Percentiles rank a stretch among this genome's conserved stretches.
These are phyloP conservation scores for Solanum okadae DNA, from an alignment of 257 asterid genomes.

Conservation along the genomic window DNA sequence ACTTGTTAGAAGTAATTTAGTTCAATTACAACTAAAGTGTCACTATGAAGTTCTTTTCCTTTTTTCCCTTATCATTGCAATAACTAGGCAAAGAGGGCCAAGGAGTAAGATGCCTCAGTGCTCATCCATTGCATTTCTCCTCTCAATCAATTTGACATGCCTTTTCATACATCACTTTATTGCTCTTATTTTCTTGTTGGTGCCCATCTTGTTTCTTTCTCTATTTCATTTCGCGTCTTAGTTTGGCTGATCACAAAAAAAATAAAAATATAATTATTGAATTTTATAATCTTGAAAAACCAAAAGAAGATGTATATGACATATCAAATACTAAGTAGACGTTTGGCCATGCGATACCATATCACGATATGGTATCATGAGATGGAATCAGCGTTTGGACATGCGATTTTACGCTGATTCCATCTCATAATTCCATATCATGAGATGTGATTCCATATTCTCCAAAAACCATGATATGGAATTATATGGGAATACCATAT, in stretches of 20 bases:
- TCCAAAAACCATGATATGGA: too few relatives aligned
- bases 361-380: too few relatives aligned
- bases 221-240: background rate
- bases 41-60: background rate
- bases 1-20: background rate
- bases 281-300: background rate
- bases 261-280: background rate
- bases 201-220: background rate
- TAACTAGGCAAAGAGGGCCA: background rate
- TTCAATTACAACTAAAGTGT: background rate
- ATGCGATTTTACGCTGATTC: too few relatives aligned
- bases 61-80: background rate
- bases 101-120: background rate
- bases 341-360: too few relatives aligned
- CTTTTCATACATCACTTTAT: conserved; percentile 16
- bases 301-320: background rate
- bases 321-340: background rate
- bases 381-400: too few relatives aligned
- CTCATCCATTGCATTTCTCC: conserved; percentile 30
- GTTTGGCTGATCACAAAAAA: background rate
- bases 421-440: too few relatives aligned
- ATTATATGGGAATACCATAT: too few relatives aligned
- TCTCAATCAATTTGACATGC: conserved; percentile 20
- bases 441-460: too few relatives aligned
- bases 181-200: background rate